These are phyloP conservation scores for Metrosideros polymorpha DNA, from an alignment of 441 rosid species.

Conservation along the genomic window DNA sequence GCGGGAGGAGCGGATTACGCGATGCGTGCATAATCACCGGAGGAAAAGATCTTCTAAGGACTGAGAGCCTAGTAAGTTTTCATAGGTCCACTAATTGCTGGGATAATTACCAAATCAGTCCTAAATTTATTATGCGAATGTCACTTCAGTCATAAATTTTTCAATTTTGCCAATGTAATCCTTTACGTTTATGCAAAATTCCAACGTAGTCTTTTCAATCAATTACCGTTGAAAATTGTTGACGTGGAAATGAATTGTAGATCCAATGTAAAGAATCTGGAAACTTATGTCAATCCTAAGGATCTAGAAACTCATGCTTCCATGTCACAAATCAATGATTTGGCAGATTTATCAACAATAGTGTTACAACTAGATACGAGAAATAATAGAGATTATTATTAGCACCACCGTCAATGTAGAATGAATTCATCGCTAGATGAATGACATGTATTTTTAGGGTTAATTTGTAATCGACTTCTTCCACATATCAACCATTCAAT, in stretches of 20 bases:
- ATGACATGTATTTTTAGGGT: background rate
- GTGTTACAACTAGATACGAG: background rate
- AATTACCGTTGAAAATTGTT: rapidly evolving
- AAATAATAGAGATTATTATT: background rate
- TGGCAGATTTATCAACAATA: background rate
- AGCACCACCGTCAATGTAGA: background rate
- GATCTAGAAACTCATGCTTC: no score
- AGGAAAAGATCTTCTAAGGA: background rate
- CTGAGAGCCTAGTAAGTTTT: background rate
- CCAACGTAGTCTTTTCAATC: background rate
- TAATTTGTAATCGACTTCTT: background rate
- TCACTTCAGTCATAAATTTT: background rate
- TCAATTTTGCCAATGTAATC: background rate
- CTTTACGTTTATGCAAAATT: rapidly evolving
- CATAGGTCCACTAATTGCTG: background rate
- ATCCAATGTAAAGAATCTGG: no score
- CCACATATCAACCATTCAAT: background rate
- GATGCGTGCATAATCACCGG: background rate
- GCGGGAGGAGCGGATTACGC: background rate
- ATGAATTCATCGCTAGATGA: background rate
- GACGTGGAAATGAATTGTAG: background rate
- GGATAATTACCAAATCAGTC: background rate
- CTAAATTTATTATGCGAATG: background rate
- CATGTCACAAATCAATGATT: background rate
- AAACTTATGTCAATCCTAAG: no score